Evolutionary conservation across 1,284 basidiomycete species (phyloP), one percentile per base, ranked within the genome.

Genomic region (Puccinia horiana): DNA sequence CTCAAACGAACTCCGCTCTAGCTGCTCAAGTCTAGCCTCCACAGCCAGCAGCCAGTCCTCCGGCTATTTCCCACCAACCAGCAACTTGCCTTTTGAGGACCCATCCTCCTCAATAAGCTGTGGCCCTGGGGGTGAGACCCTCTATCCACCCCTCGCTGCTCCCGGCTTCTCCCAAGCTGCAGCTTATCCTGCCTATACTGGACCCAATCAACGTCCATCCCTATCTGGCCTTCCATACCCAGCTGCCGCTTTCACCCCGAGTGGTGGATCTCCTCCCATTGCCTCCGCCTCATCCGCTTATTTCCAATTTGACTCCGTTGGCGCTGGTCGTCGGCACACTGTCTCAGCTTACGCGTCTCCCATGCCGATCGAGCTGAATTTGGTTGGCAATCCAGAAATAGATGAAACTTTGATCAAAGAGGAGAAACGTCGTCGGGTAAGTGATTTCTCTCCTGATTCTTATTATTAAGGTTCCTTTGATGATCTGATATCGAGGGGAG

Each of bases 341-440:
- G 69, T 80, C 42, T 80, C 78, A 4, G 78, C 78, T 37, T 80
- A 61, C 42, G 47, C 69, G 1, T 58, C 78, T 16, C 78, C 78
- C 26, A 42, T 69, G 37, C 49, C 78, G 12, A 47, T 63, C 54
- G 78, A 80, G 9, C 54, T 80, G 4, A 52, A 42, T 47, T 35
- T 80, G 20, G 26, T 80, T 14, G 69, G 49, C 16, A 32, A 73
- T 61, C 32, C 52, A 23, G 78, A 80, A 23, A 40, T 80, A 2
- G 78, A 73, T 37, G 78, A 80, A 54, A 73, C 14, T 14, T 26
- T 73, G 32, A 54, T 80, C n/a, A 80, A 80, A 56, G 78, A 80
- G 16, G 78, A 80, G 44, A 80, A 80, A 49, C 67, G 78, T 44
- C 63, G 78, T 23, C 18, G 78, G 40, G 78, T 80, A 32, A 44